Evolutionary conservation across 208 protist genomes (phyloP).

Genomic region (Wallacemonas sp.): DNA sequence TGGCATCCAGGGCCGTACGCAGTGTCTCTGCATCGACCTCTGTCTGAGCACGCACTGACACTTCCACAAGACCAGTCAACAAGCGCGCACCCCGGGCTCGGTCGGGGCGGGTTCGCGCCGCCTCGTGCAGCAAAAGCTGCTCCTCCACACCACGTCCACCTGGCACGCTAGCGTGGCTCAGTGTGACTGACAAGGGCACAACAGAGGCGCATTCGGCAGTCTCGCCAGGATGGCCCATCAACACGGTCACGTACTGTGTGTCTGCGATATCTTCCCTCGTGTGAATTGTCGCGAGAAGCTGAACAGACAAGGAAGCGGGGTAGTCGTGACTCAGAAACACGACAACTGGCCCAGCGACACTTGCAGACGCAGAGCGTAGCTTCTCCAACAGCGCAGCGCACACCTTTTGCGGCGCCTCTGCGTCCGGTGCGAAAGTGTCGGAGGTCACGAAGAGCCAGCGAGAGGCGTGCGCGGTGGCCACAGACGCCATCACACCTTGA

Average conservation of each 20-base stretch:
- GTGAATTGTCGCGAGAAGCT: slow-evolving; percentile 1
- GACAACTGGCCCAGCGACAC: not conserved
- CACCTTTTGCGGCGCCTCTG: not conserved
- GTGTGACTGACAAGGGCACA: not conserved
- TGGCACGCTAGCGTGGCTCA: not conserved
- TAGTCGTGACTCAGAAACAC: slow-evolving; percentile 4
- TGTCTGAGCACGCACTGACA: not conserved
- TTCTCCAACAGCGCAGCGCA: not conserved
- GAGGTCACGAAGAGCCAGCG: slow-evolving; percentile 5
- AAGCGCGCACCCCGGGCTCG: slow-evolving; percentile 1
- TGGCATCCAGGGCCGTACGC: not conserved
- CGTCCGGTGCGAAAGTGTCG: not conserved
- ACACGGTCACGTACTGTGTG: not conserved
- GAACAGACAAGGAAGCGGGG: not conserved
- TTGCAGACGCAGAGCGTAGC: not conserved
- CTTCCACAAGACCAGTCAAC: slow-evolving; percentile 12
- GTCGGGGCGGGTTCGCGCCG: not conserved
- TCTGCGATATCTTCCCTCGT: not conserved
- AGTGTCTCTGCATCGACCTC: not conserved
- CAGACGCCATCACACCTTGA: not conserved
- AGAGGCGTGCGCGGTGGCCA: not conserved
- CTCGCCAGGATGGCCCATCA: not conserved
- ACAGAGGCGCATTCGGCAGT: slow-evolving; percentile 11
- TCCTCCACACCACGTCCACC: slow-evolving; percentile 2
- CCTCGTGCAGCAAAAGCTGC: not conserved